Evolutionary conservation across 192 early-diverging fungal genomes (phyloP), one percentile per base, ranked within the genome.

Genomic region (Umbelopsis sp.): DNA sequence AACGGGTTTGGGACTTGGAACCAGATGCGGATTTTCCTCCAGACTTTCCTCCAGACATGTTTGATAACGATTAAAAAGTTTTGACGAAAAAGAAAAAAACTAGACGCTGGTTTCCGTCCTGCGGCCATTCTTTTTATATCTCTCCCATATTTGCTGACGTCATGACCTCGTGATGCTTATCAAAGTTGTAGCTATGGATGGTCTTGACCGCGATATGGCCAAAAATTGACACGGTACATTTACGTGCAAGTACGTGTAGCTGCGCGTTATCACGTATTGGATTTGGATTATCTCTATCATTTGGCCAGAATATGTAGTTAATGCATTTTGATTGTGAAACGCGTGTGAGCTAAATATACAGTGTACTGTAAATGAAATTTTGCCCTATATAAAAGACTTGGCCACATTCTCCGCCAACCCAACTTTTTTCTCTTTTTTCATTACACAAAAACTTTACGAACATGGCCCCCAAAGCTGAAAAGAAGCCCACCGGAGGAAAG

Each of bases 41-140:
- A 71, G 87, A 88, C 83, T 90, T 90, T 71, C 89, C 89, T 74
- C 86, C 89, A 83, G 85, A 86, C 86, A 87, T 89, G 77, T 41
- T 89, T 56, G 59, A 56, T 72, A 66, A 29, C 17, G 45, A 38
- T 34, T 16, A 29, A n/a, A 24, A 36, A 50, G 53, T 70, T 77
- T 43, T 26, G 47, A 22, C 16, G 51, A 68, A 68, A 45, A 74
- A 59, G 67, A 38, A n/a, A 74, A 68, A 68, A 69, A 43, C 54
- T 59, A 59, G 54, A 59, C 54, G 53, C 53, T 56, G 54, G 54
- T 26, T 34, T 59, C 24, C 54, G 25, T 21, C 49, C 32, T 6
- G 9, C 22, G 50, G 21, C 17, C 20, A 20, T 25, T 21, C 65
- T 52, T 68, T 74, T 25, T 74, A 69, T 68, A 67, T 59, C 20